Conservation (phyloP, 2,329 filamentous ascomycete species). For the Myriosclerotinia duriaeana region DNA sequence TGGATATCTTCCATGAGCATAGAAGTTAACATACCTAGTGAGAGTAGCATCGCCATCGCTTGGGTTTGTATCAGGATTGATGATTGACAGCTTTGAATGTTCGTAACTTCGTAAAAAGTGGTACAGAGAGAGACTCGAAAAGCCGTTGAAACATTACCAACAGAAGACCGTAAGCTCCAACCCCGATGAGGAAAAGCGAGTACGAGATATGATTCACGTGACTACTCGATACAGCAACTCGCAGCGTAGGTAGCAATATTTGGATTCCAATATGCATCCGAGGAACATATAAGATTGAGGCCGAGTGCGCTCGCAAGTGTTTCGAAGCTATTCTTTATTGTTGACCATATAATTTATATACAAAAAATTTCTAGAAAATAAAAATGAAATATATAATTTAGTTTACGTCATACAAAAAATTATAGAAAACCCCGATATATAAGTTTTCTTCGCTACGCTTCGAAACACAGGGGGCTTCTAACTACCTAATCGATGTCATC, state of each 20-base stretch:
- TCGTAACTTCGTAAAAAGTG: not conserved
- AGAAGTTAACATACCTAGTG: not conserved
- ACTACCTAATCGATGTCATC: no score
- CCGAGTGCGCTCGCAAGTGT: no score
- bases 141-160: not conserved
- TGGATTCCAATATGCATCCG: not conserved
- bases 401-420: no score
- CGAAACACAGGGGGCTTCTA: no score
- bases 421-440: no score
- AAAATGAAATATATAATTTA: no score
- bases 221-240: not conserved
- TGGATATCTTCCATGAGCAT: not conserved
- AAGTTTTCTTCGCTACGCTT: no score
- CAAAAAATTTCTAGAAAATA: no score
- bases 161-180: not conserved
- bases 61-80: not conserved
- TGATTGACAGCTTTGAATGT: no score
- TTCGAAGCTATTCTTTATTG: no score
- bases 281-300: no score
- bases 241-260: not conserved
- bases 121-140: not conserved
- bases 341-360: no score
- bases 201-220: not conserved
- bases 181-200: not conserved
- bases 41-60: not conserved